Evolutionary conservation across 148 eudicot genomes (phyloP).

Genomic region (Vaccinium macrocarpon): DNA sequence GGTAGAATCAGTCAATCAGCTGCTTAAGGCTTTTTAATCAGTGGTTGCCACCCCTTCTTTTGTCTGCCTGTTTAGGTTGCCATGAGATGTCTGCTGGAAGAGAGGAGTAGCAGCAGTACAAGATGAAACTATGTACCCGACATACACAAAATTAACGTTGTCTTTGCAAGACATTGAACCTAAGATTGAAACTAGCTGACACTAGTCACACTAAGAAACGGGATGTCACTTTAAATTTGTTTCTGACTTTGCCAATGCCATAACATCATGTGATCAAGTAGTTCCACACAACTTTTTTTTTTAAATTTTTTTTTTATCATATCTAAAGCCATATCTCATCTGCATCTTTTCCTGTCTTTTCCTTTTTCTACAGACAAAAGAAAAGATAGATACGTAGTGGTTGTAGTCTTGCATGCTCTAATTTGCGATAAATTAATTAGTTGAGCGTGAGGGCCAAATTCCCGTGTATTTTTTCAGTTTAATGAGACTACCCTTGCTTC

Average conservation of each 20-base stretch:
- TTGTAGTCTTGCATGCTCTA: neutral
- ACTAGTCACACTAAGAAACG: neutral
- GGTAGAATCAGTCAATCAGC: neutral
- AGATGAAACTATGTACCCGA: neutral
- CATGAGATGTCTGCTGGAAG: neutral
- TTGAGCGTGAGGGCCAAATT: too few relatives aligned
- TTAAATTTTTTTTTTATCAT: too few relatives aligned
- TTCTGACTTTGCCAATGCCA: slow-evolving; percentile 2
- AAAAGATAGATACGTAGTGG: neutral
- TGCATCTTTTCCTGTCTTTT: slow-evolving; percentile 3
- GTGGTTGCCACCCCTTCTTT: neutral
- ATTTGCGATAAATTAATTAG: too few relatives aligned
- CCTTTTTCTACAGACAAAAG: slow-evolving; percentile 1
- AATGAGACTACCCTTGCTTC: too few relatives aligned
- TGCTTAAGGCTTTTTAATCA: neutral
- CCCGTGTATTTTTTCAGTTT: too few relatives aligned
- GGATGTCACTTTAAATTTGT: neutral
- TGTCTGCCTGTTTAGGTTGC: neutral
- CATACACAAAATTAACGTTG: neutral
- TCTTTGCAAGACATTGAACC: slow-evolving; percentile 8
- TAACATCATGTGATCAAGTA: slow-evolving; percentile 11
- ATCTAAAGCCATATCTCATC: slow-evolving; percentile 9
- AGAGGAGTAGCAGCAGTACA: neutral
- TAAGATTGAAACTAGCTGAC: neutral
- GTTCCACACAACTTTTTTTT: neutral